Conservation (phyloP, 2,329 filamentous ascomycete species). For the Harringtonia lauricola region DNA sequence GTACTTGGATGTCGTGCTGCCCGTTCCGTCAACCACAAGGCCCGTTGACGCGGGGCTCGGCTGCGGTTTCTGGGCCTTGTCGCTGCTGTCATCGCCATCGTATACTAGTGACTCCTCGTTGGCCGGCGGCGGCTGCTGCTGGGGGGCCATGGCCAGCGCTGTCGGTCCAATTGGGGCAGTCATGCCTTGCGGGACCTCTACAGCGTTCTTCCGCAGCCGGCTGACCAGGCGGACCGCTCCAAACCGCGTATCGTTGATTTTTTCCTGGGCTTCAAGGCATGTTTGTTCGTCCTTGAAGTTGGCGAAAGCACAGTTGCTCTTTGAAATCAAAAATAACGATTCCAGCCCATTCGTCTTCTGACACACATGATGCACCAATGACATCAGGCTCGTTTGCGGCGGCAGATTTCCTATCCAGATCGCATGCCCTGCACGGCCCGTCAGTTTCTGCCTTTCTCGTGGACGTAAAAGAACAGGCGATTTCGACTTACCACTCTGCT, state of each 20-base stretch:
- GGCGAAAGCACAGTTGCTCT: conserved; percentile 95
- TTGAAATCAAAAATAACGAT: conserved; percentile 87
- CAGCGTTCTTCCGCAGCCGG: conserved; percentile 53
- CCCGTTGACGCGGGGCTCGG: neutral
- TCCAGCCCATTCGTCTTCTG: conserved; percentile 68
- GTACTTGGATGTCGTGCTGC: neutral
- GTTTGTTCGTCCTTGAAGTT: conserved; percentile 78
- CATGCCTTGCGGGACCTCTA: conserved; percentile 32
- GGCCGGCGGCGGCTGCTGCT: no score
- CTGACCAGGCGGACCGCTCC: conserved; percentile 79
- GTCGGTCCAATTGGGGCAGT: conserved; percentile 43
- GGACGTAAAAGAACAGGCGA: no score
- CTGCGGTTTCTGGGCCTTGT: neutral
- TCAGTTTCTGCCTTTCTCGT: no score
- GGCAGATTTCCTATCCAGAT: conserved; percentile 95
- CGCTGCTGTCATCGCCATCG: neutral
- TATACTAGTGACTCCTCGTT: no score
- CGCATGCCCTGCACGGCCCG: conserved; percentile 54
- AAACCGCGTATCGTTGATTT: conserved; percentile 86
- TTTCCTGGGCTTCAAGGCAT: conserved; percentile 65
- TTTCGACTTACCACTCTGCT: conserved; percentile 50
- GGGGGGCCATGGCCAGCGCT: conserved; percentile 22
- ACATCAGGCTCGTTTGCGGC: conserved; percentile 68
- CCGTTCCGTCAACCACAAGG: conserved; percentile 6
- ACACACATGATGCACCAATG: conserved; percentile 84